Percentiles rank a stretch among this genome's conserved stretches.
Conservation (phyloP, 371 early-diverging fungal genomes). For the Phascolomyces articulosus region DNA sequence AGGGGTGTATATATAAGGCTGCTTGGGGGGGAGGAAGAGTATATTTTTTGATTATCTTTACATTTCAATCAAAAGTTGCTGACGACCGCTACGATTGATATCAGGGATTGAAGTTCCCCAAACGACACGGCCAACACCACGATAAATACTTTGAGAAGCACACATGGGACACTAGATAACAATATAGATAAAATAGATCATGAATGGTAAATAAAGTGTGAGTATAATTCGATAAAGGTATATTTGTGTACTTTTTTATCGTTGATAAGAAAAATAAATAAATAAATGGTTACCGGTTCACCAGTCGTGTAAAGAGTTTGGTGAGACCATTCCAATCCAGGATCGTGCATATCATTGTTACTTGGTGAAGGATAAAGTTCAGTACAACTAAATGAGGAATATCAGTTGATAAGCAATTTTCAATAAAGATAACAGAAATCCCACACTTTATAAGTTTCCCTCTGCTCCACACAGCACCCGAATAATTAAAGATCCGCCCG, state of each 20-base stretch:
- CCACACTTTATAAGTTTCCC: too few species aligned
- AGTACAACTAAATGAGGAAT: slow-evolving; percentile 30
- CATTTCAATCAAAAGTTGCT: slow-evolving; percentile 36
- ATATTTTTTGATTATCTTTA: slow-evolving; percentile 10
- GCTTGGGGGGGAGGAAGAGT: too few species aligned
- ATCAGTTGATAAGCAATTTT: slow-evolving; percentile 17
- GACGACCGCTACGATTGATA: slow-evolving; percentile 36
- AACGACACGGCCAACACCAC: slow-evolving; percentile 36
- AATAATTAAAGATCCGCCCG: slow-evolving; percentile 1
- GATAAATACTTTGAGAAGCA: slow-evolving; percentile 39
- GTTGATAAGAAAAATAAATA: neutral
- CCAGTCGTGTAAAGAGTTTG: slow-evolving; percentile 44
- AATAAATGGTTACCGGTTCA: slow-evolving; percentile 31
- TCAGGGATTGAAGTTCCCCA: slow-evolving; percentile 45
- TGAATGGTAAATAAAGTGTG: neutral
- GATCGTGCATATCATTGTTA: slow-evolving; percentile 29
- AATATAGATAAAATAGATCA: neutral
- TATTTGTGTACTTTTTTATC: slow-evolving; percentile 6
- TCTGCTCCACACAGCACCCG: neutral
- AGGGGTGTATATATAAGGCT: slow-evolving; percentile 1
- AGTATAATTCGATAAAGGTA: slow-evolving; percentile 5
- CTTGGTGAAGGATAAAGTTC: slow-evolving; percentile 41
- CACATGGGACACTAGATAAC: slow-evolving; percentile 38
- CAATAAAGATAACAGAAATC: slow-evolving; percentile 2
- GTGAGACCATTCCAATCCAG: slow-evolving; percentile 36